Base-by-base conservation (phyloP, 2,329 filamentous ascomycete genomes). In the Talaromyces sp. region DNA sequence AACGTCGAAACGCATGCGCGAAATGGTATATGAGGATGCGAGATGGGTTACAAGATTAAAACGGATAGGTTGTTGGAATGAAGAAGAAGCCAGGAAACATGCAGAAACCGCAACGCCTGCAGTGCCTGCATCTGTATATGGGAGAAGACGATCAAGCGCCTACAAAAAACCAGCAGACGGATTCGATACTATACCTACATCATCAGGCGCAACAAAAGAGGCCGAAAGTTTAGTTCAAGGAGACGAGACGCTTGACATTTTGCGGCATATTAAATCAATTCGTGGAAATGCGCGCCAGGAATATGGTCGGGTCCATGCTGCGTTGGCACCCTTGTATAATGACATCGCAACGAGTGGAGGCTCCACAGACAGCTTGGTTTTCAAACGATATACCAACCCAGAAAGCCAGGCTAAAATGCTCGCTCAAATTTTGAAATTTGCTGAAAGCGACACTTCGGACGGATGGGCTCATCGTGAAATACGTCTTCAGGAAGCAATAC, bases 21-120 rank as follows among this genome's bases (percentile, higher is more conserved):
- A 99, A 79, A 99, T 99, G 93, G 93, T 97, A 3, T 99, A 98
- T 79, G 95, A 99, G 77, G 95, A 99, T 77, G 92, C 93, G 59
- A 86, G 94, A 81, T 99, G 95, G 95, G 90, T 98, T 45, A 88
- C 91, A 68, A 86, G 91, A 68, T 79, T 99, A 63, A 90, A 90
- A 75, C 88, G 85, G 66, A 97, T 99, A 88, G 91, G 90, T 1
- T 90, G 91, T 70, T 99, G 95, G 95, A 90, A 96, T 73, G 95
- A 99, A 75, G 78, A 82, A 3, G 94, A 97, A 75, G 95, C 95
- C 4, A 86, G 93, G 67, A 88, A 86, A 70, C 83, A 91, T 62
- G 91, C 92, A 61, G 94, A 97, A 68, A 89, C 50, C 13, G 37
- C 3, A 7, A 52, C 33, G 19, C 15, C 39, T 43, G 57, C 45